Percentiles rank a stretch among this genome's conserved stretches.
These are phyloP conservation scores for Solanum habrochaites DNA, from an alignment of 257 asterid species.

Conservation along the genomic window DNA sequence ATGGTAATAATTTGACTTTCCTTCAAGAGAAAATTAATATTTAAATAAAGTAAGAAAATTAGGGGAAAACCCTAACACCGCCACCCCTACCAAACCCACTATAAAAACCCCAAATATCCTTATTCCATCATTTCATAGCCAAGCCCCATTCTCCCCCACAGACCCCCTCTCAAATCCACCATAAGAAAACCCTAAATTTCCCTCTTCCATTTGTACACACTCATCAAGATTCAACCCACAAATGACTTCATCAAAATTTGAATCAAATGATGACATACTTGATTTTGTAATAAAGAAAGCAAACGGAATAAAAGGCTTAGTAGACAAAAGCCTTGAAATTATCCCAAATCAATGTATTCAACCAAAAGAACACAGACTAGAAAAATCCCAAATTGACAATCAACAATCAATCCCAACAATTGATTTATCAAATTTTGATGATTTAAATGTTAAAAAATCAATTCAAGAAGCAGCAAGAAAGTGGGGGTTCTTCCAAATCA, in stretches of 20 bases:
- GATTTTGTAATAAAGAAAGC: slow-evolving; percentile 29
- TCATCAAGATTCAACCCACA: background rate
- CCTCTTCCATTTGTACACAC: background rate
- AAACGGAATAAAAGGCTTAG: slow-evolving; percentile 40
- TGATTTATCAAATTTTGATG: slow-evolving; percentile 32
- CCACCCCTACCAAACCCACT: background rate
- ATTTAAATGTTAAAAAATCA: slow-evolving; percentile 6
- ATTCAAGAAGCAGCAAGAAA: slow-evolving; percentile 38
- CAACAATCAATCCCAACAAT: slow-evolving; percentile 34
- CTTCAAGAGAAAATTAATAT: background rate
- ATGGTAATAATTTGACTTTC: background rate
- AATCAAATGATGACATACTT: slow-evolving; percentile 4
- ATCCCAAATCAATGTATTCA: slow-evolving; percentile 28
- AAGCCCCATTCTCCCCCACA: background rate
- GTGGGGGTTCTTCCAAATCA: slow-evolving; percentile 50
- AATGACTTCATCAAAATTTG: background rate
- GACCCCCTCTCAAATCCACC: background rate
- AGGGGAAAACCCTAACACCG: background rate
- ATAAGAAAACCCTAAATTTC: background rate
- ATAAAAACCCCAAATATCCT: background rate
- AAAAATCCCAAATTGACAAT: background rate
- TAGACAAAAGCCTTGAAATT: slow-evolving; percentile 11
- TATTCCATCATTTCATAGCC: background rate
- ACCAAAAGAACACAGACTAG: slow-evolving; percentile 21
- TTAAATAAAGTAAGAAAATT: background rate